These are phyloP conservation scores for Gracilariopsis chorda DNA, from an alignment of 23 red algal species.

Conservation along the genomic window DNA sequence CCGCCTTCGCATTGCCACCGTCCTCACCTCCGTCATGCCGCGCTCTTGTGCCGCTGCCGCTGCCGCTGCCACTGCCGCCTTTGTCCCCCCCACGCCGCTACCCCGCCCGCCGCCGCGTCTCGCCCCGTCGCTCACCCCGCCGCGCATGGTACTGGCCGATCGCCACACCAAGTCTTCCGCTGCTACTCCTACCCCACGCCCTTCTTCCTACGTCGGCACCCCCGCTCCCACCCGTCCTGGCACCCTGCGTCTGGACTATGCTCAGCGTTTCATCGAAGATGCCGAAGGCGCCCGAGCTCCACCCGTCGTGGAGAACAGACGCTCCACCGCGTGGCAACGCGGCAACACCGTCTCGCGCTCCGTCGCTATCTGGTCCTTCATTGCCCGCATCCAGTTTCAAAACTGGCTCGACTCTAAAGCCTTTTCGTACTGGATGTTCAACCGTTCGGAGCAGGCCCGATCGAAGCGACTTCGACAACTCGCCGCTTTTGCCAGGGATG, in stretches of 20 bases:
- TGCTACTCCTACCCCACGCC: neutral
- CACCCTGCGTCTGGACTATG: constrained; percentile 47
- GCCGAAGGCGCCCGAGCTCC: neutral
- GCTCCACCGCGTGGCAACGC: constrained; percentile 51
- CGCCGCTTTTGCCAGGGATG: constrained; percentile 34
- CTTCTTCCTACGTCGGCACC: constrained; percentile 34
- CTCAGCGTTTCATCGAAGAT: neutral
- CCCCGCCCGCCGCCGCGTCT: neutral
- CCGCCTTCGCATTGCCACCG: neutral
- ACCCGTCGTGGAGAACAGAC: neutral
- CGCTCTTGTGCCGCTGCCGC: neutral
- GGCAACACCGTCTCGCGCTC: constrained; percentile 44
- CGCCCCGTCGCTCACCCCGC: neutral
- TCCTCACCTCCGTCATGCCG: neutral
- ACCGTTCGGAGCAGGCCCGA: neutral
- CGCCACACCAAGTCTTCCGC: neutral
- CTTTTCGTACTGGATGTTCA: constrained; percentile 35
- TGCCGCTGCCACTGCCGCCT: neutral
- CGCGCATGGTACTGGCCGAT: neutral
- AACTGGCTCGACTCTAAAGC: constrained; percentile 51
- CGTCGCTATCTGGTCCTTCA: constrained; percentile 48
- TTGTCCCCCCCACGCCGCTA: neutral
- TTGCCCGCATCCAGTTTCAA: constrained; percentile 7
- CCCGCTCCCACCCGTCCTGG: constrained; percentile 16
- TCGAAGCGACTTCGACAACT: constrained; percentile 2